Evolutionary conservation across 2,329 filamentous ascomycete species (phyloP).

Genomic region (Conoideocrella luteorostrata): DNA sequence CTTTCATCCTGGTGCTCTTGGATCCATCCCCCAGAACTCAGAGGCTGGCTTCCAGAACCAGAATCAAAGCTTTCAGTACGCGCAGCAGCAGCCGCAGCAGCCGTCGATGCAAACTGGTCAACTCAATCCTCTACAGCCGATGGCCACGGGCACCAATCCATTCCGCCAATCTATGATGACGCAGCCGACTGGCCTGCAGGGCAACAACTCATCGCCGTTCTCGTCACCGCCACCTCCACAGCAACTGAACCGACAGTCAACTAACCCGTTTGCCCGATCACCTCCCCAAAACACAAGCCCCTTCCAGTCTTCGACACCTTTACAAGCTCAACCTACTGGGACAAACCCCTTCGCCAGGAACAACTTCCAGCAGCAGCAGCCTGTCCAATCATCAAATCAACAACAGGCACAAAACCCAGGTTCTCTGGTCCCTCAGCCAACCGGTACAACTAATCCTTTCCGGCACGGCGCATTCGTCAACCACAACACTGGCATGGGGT

Average conservation of each 20-base stretch:
- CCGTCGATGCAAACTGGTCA: conserved; percentile 27
- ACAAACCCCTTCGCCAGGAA: conserved; percentile 54
- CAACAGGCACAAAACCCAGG: conserved; percentile 30
- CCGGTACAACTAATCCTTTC: conserved; percentile 91
- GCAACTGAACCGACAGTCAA: conserved; percentile 56
- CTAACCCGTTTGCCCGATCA: conserved; percentile 80
- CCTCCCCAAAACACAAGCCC: conserved; percentile 32
- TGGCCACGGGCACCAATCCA: conserved; percentile 64
- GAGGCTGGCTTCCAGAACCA: conserved; percentile 42
- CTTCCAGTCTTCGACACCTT: conserved; percentile 26
- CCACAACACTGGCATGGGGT: conserved; percentile 78
- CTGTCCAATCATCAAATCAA: conserved; percentile 32
- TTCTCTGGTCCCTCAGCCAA: conserved; percentile 65
- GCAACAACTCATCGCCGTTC: conserved; percentile 18
- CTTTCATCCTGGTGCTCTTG: conserved; percentile 47
- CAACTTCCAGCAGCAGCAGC: conserved; percentile 24
- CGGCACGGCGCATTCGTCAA: conserved; percentile 86
- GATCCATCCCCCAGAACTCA: conserved; percentile 53
- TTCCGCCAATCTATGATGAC: conserved; percentile 88
- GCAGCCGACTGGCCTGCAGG: conserved; percentile 44
- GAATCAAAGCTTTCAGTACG: conserved; percentile 16
- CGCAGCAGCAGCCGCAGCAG: conserved; percentile 16
- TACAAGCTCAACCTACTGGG: conserved; percentile 46
- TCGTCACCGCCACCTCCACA: conserved; percentile 35
- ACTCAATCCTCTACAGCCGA: conserved; percentile 35